phyloP scores from a whole-genome alignment of 345 rosid genomes.

The Rhodamnia argentea region DNA sequence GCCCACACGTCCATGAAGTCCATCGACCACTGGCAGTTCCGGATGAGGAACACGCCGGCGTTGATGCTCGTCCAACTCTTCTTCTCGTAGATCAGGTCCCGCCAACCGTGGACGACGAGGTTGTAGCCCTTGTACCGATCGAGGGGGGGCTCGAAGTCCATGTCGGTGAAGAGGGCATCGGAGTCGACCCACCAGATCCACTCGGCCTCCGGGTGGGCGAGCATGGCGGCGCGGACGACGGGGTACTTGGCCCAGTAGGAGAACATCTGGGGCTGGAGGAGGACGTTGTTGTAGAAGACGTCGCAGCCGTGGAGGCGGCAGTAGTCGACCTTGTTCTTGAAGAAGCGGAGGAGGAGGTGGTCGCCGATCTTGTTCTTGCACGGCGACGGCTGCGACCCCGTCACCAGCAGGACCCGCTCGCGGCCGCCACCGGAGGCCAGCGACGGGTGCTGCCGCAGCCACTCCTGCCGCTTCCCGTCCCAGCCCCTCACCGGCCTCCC shows the following conservation, averaged over 20 bases:
- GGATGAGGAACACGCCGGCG: constrained; percentile 74
- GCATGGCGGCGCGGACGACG: constrained; percentile 67
- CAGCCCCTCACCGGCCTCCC: constrained; percentile 49
- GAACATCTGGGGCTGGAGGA: constrained; percentile 68
- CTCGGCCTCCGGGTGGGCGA: constrained; percentile 95
- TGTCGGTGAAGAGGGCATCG: constrained; percentile 86
- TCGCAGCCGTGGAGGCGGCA: constrained; percentile 79
- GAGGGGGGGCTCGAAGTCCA: constrained; percentile 77
- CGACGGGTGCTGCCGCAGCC: constrained; percentile 70
- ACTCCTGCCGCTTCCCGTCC: constrained; percentile 68
- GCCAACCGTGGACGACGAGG: constrained; percentile 93
- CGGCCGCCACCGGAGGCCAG: constrained; percentile 38
- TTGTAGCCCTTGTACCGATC: constrained; percentile 52
- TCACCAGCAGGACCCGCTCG: constrained; percentile 57
- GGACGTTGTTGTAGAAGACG: constrained; percentile 71
- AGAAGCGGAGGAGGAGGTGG: constrained; percentile 63
- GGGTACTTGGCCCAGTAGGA: constrained; percentile 85
- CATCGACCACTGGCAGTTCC: constrained; percentile 98
- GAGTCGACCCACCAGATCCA: constrained; percentile 99
- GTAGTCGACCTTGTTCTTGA: constrained; percentile 92
- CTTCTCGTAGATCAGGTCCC: constrained; percentile 34
- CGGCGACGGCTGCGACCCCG: constrained; percentile 81
- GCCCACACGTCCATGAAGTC: constrained; percentile 79
- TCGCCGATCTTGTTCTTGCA: constrained; percentile 89
- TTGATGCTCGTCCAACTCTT: constrained; percentile 86